Evolutionary conservation across 768 basidiomycete genomes (phyloP).

Genomic region (Hygrophorus russula): DNA sequence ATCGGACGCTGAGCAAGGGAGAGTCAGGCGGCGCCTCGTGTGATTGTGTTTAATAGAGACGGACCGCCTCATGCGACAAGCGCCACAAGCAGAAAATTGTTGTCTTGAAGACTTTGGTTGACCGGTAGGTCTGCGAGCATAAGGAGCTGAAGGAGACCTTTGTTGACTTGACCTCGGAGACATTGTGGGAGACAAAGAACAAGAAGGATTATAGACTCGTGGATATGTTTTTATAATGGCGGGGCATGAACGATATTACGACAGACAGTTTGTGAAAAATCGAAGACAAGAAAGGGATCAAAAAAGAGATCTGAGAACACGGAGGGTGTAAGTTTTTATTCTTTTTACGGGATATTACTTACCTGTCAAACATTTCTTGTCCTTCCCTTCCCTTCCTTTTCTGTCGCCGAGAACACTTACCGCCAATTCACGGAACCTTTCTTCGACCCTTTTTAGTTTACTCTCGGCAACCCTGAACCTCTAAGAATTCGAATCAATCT

Average conservation of each 20-base stretch:
- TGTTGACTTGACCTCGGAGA: slow-evolving; percentile 11
- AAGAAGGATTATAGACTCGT: slow-evolving; percentile 15
- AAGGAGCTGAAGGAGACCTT: slow-evolving; percentile 25
- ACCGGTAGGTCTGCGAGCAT: slow-evolving; percentile 39
- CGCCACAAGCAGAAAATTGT: slow-evolving; percentile 90
- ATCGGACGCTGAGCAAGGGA: slow-evolving; percentile 67
- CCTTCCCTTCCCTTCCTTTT: neutral
- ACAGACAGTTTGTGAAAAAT: slow-evolving; percentile 19
- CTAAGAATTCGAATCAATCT: no score
- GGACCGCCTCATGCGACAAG: slow-evolving; percentile 82
- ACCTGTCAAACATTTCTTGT: slow-evolving; percentile 1
- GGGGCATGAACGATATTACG: slow-evolving; percentile 18
- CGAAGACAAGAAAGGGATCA: slow-evolving; percentile 16
- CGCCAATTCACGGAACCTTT: slow-evolving; percentile 5
- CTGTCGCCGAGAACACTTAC: neutral
- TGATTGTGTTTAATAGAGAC: slow-evolving; percentile 10
- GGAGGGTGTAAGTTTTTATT: slow-evolving; percentile 2
- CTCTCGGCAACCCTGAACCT: no score
- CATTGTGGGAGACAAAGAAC: slow-evolving; percentile 23
- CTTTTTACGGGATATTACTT: slow-evolving; percentile 1
- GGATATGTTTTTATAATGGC: slow-evolving; percentile 24
- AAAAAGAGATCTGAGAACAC: slow-evolving; percentile 2
- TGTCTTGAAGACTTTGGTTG: slow-evolving; percentile 69
- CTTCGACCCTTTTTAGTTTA: no score
- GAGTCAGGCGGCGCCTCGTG: slow-evolving; percentile 1